Percentiles rank a stretch among this genome's conserved stretches.
Conservation (phyloP, 2,329 filamentous ascomycete species). For the Aschersonia sp. region DNA sequence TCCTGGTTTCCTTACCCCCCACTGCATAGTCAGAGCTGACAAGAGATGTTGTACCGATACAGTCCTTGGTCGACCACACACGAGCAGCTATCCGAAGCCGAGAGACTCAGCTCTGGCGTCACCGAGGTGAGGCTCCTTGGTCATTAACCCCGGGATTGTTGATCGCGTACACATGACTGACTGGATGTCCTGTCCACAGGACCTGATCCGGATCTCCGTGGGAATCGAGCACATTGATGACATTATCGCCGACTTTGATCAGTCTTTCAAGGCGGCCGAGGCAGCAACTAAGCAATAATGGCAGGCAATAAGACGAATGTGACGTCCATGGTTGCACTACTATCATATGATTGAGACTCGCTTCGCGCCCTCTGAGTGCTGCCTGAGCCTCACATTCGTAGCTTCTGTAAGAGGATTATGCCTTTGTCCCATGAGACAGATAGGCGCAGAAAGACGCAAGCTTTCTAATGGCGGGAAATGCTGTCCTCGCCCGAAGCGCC, state of each 20-base stretch:
- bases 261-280: constrained; percentile 58
- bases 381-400: no score
- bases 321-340: no score
- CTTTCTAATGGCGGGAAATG: no score
- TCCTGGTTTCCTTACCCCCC: not conserved
- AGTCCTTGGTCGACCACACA: constrained; percentile 86
- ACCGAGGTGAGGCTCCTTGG: constrained; percentile 41
- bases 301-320: not conserved
- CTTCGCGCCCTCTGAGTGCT: no score
- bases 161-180: not conserved
- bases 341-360: no score
- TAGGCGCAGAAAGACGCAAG: no score
- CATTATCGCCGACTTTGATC: constrained; percentile 90
- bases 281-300: constrained; percentile 18
- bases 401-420: no score
- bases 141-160: not conserved
- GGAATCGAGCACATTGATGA: constrained; percentile 96
- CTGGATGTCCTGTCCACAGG: constrained; percentile 27
- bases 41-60: not conserved
- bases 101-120: constrained; percentile 68
- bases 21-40: not conserved
- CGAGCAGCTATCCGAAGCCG: constrained; percentile 74
- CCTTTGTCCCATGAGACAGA: no score
- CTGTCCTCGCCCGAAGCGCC: no score
- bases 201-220: constrained; percentile 88